These are phyloP conservation scores for Fusarium veterinarium DNA, from an alignment of 2,329 filamentous ascomycete species.

Conservation along the genomic window DNA sequence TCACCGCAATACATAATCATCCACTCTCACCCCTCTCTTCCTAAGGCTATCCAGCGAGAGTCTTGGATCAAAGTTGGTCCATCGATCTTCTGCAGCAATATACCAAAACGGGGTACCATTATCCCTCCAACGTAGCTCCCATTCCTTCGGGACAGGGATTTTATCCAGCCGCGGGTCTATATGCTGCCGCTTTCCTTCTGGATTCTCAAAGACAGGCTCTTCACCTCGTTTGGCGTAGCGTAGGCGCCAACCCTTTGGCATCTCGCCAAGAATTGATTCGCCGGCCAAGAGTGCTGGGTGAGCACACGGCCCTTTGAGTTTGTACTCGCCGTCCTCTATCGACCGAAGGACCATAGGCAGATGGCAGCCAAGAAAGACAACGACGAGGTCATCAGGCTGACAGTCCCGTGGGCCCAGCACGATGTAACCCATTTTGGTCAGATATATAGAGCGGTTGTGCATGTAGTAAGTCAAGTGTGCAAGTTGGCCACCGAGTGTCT, in stretches of 20 bases:
- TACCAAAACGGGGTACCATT: constrained; percentile 1
- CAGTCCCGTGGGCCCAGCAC: not conserved
- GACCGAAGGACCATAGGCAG: not conserved
- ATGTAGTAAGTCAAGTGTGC: not conserved
- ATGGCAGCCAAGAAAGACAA: constrained; percentile 3
- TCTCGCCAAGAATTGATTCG: not conserved
- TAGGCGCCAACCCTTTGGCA: not conserved
- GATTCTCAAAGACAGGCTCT: not conserved
- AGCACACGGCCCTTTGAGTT: not conserved
- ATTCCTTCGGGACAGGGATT: not conserved
- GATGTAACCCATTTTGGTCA: not conserved
- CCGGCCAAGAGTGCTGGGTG: not conserved
- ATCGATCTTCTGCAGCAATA: not conserved
- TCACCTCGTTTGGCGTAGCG: not conserved
- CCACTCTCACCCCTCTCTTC: not conserved
- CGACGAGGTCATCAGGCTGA: not conserved
- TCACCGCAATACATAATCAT: not conserved
- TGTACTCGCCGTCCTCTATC: not conserved
- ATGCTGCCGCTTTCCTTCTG: not conserved
- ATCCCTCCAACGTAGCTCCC: not conserved
- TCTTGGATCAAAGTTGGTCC: not conserved
- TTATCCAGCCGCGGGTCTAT: not conserved
- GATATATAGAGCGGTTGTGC: constrained; percentile 1
- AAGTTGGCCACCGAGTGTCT: not conserved
- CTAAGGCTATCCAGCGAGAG: not conserved